These are phyloP conservation scores for Coleophoma eucalyptorum DNA, from an alignment of 2,329 filamentous ascomycete genomes.

Conservation along the genomic window DNA sequence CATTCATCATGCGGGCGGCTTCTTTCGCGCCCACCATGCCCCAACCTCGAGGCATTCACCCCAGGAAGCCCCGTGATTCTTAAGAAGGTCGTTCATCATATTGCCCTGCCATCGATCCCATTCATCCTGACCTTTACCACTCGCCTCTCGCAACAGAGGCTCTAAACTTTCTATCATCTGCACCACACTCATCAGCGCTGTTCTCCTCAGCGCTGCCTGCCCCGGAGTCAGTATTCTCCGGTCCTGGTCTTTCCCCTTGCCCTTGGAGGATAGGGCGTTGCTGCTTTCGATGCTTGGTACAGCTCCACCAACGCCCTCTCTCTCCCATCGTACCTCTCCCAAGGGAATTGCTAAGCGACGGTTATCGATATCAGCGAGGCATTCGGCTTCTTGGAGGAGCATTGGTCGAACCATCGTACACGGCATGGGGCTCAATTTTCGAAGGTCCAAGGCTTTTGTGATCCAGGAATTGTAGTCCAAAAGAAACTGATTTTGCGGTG, in stretches of 20 bases:
- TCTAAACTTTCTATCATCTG: constrained; percentile 85
- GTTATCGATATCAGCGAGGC: constrained; percentile 63
- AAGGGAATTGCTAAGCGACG: constrained; percentile 84
- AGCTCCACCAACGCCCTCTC: constrained; percentile 63
- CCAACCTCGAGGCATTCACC: constrained; percentile 85
- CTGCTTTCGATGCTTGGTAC: constrained; percentile 59
- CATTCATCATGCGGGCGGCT: constrained; percentile 42
- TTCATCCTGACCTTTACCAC: constrained; percentile 84
- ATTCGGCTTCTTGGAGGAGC: constrained; percentile 76
- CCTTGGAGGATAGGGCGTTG: constrained; percentile 33
- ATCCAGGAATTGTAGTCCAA: constrained; percentile 84
- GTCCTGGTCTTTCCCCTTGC: constrained; percentile 22
- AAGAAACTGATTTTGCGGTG: constrained; percentile 77
- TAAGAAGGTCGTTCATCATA: constrained; percentile 81
- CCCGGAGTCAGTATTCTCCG: constrained; percentile 39
- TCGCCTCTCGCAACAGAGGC: constrained; percentile 75
- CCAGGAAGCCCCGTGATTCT: constrained; percentile 72
- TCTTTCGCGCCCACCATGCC: constrained; percentile 88
- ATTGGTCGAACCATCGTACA: constrained; percentile 75
- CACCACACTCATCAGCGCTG: constrained; percentile 76
- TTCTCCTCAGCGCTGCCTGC: constrained; percentile 71
- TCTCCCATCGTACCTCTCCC: constrained; percentile 83
- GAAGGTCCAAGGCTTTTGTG: constrained; percentile 67
- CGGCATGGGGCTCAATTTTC: constrained; percentile 69
- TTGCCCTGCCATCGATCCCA: constrained; percentile 88